Evolutionary conservation across 2,329 filamentous ascomycete species (phyloP).

Genomic region (Penicillium brasilianum): DNA sequence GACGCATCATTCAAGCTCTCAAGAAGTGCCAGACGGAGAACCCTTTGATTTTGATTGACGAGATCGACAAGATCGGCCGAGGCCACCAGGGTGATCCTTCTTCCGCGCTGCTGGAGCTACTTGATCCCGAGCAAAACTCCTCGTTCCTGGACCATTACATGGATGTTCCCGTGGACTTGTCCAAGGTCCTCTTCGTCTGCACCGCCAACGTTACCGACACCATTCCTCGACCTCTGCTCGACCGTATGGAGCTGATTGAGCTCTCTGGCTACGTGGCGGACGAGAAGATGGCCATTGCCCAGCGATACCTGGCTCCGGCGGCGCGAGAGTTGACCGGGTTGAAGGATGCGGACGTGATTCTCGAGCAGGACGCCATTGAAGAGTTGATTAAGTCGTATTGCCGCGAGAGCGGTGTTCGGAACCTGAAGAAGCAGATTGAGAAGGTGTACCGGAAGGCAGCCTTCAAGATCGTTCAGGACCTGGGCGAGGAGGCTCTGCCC

Average conservation of each 20-base stretch:
- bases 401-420: conserved; percentile 93
- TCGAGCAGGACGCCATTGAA: conserved; percentile 85
- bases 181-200: conserved; percentile 97
- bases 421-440: conserved; percentile 99
- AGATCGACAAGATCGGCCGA: conserved; percentile 96
- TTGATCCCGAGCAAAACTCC: conserved; percentile 96
- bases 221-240: conserved; percentile 88
- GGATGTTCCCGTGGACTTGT: conserved; percentile 95
- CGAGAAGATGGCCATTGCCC: conserved; percentile 98
- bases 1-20: conserved; percentile 94
- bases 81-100: conserved; percentile 97
- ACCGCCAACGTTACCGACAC: conserved; percentile 99
- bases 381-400: conserved; percentile 99
- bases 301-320: conserved; percentile 87
- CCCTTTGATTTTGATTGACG: conserved; percentile 92
- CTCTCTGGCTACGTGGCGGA: conserved; percentile 96
- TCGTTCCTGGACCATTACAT: conserved; percentile 99
- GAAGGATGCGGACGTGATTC: conserved; percentile 85
- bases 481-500: conserved; percentile 81
- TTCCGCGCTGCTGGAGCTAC: conserved; percentile 87
- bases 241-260: conserved; percentile 97
- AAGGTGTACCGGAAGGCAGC: conserved; percentile 98
- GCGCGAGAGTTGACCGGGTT: conserved; percentile 94
- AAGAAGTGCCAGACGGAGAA: conserved; percentile 99
- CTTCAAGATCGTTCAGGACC: conserved; percentile 92